phyloP scores from a whole-genome alignment of 495 filamentous ascomycete genomes.

The Elasticomyces elasticus region DNA sequence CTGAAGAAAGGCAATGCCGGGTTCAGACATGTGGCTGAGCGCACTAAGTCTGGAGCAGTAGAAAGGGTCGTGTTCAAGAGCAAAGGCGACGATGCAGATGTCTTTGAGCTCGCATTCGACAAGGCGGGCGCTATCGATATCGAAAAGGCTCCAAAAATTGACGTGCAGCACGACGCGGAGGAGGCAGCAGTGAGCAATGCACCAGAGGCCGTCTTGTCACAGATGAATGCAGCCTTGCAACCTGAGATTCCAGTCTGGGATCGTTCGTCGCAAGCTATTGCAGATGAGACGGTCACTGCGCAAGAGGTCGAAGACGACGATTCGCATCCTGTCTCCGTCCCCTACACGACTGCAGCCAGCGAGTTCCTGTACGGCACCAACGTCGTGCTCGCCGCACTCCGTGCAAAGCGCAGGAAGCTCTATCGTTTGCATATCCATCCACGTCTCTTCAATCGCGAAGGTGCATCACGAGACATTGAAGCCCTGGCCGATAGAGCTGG shows the following conservation, averaged over 20 bases:
- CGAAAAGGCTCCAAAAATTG: neutral
- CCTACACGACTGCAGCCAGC: conserved; percentile 75
- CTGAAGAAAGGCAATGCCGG: neutral
- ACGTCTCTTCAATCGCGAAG: conserved; percentile 28
- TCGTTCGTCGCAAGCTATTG: neutral
- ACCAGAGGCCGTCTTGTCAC: neutral
- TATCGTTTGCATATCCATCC: conserved; percentile 77
- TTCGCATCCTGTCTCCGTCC: conserved; percentile 35
- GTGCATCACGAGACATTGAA: conserved; percentile 39
- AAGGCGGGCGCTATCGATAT: neutral
- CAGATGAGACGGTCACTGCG: neutral
- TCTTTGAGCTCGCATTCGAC: neutral
- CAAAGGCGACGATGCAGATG: neutral
- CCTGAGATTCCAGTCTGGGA: neutral
- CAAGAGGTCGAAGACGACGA: neutral
- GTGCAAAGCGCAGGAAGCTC: conserved; percentile 54
- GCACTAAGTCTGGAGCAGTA: neutral
- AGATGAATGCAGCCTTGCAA: neutral
- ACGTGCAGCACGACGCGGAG: too few relatives aligned
- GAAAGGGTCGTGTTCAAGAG: neutral
- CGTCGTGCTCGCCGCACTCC: conserved; percentile 73
- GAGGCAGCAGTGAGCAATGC: neutral
- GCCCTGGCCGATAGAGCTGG: conserved; percentile 48
- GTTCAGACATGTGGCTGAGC: neutral
- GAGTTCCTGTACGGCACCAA: conserved; percentile 83